A percentile compares a stretch with the other conserved stretches of the same genome.
phyloP scores from a whole-genome alignment of 164 flowering plant species.

The Taxillus chinensis region DNA sequence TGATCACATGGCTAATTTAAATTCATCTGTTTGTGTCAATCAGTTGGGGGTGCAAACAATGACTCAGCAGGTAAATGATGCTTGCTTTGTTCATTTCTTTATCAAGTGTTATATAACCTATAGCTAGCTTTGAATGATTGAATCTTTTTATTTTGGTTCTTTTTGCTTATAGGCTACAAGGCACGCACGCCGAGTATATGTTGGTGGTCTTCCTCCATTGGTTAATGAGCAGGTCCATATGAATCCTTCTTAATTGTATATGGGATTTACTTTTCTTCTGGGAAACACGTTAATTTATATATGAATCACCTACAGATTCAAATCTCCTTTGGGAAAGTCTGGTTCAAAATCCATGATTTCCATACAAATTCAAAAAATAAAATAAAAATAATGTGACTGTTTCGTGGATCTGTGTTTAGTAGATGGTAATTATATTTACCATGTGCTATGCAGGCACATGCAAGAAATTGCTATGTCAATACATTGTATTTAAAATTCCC shows the following conservation, averaged over 20 bases:
- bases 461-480: too few species aligned
- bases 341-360: too few species aligned
- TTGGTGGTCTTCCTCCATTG: constrained; percentile 81
- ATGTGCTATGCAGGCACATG: too few species aligned
- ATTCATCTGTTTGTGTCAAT: constrained; percentile 6
- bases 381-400: too few species aligned
- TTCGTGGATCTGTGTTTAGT: too few species aligned
- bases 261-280: too few species aligned
- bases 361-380: too few species aligned
- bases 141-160: neutral
- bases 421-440: too few species aligned
- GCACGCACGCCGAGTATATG: constrained; percentile 90
- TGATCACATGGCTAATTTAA: neutral
- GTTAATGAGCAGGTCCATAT: constrained; percentile 75
- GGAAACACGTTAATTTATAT: too few species aligned
- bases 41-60: constrained; percentile 59
- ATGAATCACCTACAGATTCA: too few species aligned
- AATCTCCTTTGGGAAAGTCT: too few species aligned
- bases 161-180: constrained; percentile 57
- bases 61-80: constrained; percentile 58
- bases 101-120: neutral
- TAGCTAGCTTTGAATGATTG: neutral
- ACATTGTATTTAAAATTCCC: neutral
- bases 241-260: neutral
- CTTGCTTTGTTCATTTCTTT: neutral